Evolutionary conservation across 768 basidiomycete genomes (phyloP), one percentile per base, ranked within the genome.

Genomic region (Kwoniella heveanensis): DNA sequence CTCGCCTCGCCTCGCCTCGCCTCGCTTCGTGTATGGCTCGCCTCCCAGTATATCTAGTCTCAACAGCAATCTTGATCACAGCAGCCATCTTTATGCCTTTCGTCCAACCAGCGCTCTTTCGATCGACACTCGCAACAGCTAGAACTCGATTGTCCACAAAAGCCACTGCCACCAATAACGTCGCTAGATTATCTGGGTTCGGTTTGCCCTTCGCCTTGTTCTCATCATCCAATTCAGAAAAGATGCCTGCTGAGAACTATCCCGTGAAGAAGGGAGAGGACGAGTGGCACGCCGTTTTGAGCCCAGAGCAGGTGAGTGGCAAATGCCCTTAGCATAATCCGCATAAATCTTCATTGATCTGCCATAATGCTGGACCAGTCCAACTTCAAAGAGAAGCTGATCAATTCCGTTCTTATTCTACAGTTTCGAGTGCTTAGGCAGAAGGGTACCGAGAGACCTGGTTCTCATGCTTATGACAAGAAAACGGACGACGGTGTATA

Each of bases 361-460:
- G 32, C 13, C 7, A 32, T 12, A 48, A 47, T 15, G 32, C 58
- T 68, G n/a, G n/a, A n/a, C n/a, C n/a, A n/a, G n/a, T n/a, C n/a
- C n/a, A n/a, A n/a, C n/a, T n/a, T n/a, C n/a, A n/a, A n/a, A n/a
- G n/a, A n/a, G n/a, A n/a, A n/a, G n/a, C n/a, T n/a, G n/a, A n/a
- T n/a, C n/a, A n/a, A n/a, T n/a, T n/a, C n/a, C n/a, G n/a, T n/a
- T n/a, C n/a, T n/a, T n/a, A n/a, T n/a, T n/a, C n/a, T n/a, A n/a
- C n/a, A 95, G 92, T 97, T 96, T 81, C 85, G 87, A 60, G 83
- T 97, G 37, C 80, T 96, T 13, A 86, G 93, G 52, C 68, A 88
- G 82, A 94, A 96, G 80, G 92, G 90, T 21, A 97, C 94, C 0
- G 94, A 97, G 73, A 72, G 77, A 7, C 81, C 91, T 24, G 86